Base-by-base conservation (phyloP, 2,329 filamentous ascomycete genomes). In the Neonectria faginata region DNA sequence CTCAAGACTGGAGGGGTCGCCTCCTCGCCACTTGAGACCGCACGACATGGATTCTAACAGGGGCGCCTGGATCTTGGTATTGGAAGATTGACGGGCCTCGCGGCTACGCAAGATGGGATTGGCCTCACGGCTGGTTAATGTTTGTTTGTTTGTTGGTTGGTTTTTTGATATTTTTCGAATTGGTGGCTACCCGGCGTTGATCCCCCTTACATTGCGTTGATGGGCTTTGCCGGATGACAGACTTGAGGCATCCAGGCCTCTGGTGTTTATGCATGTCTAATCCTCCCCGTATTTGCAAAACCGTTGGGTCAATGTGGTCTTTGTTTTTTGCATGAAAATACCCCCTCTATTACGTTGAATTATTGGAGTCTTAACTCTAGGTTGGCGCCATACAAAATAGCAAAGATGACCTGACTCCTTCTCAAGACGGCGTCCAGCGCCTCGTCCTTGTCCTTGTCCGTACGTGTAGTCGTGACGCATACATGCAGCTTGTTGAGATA, bases 71-170 rank as follows among this genome's bases (percentile, higher is more conserved):
- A 69, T 68, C 33, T 67, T 67, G 68, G 67, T 57, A 71, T 69
- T 56, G 68, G 69, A 74, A 74, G 72, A 74, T 71, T 74, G 70
- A 72, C 61, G 65, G 64, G 71, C 72, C 72, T 74, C 72, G 68
- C 72, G 72, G 72, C 72, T 74, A 69, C 68, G 66, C 65, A 74
- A 74, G 72, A 74, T 72, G 72, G 69, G 71, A 74, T 65, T 67
- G 66, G 72, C 72, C 72, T 74, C 72, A 60, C 72, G 72, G 72
- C 72, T 70, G 61, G 52, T 65, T 65, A 59, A 65, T 62, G 55
- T 62, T 67, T 73, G 64, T 70, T 73, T 55, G 59, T 69, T 67
- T 62, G 57, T 63, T 54, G 14, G 36, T 39, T 39, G 36, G 36
- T n/a, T 36, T 39, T 53, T 22, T 56, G 50, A 65, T 57, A 7